Evolutionary conservation across 306 rosid genomes (phyloP), one percentile per base, ranked within the genome.

Genomic region (Casuarina equisetifolia): DNA sequence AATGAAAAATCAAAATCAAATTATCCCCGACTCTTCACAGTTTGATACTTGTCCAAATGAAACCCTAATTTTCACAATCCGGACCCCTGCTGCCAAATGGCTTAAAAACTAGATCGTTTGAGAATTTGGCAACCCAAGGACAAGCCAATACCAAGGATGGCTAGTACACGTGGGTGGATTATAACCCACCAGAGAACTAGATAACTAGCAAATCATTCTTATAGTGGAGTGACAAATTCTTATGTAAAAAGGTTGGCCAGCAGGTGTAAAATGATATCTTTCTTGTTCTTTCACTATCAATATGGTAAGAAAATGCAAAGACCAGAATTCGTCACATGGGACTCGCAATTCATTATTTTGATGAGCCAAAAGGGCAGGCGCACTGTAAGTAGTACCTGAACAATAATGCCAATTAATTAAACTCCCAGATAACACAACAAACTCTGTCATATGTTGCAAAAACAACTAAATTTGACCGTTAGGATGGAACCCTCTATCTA

Each of bases 81-180:
- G 20, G 59, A n/a, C 16, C n/a, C 15, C 17, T 53, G 59, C 20
- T 12, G 43, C 68, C 43, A 61, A 8, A 35, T 32, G 2, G 43
- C 68, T 12, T 5, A 4, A 61, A 35, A 61, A 12, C n/a, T 6
- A 61, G 63, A 19, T 57, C 36, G 2, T 61, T 61, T 61, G 68
- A 20, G 68, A 38, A 1, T 17, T 53, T 61, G 68, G 44, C 68
- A 61, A 61, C n/a, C 72, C 49, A 68, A 19, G 52, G 42, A 43
- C 6, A 45, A 42, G 32, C 52, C 20, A 6, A 16, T 20, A 43
- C 15, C 0, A 17, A 7, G 52, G 32, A n/a, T 42, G 72, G 38
- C 80, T 32, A 75, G 61, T 35, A 76, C 58, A 12, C 17, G 38
- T 46, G 13, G 58, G 5, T 57, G 58, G 59, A 78, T 57, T 25